Evolutionary conservation across 768 basidiomycete species (phyloP), one percentile per base, ranked within the genome.

Genomic region (Pisolithus albus): DNA sequence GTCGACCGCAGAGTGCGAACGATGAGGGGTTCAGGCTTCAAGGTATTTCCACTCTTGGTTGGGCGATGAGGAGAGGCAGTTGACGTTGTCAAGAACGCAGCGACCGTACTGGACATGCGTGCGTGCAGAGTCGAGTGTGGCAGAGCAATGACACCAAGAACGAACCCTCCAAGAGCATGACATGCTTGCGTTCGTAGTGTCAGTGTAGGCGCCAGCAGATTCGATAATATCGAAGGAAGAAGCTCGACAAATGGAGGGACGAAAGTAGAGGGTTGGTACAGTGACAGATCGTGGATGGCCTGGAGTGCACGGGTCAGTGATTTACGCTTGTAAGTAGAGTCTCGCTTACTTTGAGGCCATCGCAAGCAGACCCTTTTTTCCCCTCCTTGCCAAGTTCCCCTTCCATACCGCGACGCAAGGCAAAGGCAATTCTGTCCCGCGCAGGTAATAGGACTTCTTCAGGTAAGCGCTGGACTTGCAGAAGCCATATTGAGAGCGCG

Each of bases 301-400:
- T 89, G 50, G 10, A 37, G 41, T 42, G n/a, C 11, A 47, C 10
- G n/a, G 48, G 44, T 60, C 30, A 57, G 64, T 38, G 6, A 53
- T 46, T 23, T 28, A 45, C 48, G 42, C 26, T 41, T 15, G 50
- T 41, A 24, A 24, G 39, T 51, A 45, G 54, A 49, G 55, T 23
- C 32, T 16, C 16, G 63, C 67, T 58, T 62, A 84, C 89, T 77
- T 83, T 88, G 43, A 90, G 74, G 19, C 86, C 87, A 64, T 92
- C 89, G 32, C 77, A 84, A 1, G 75, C 77, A 4, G 89, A 81
- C 0, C 90, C 90, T 60, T 89, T 91, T 72, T 92, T 92, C 9
- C 90, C 90, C 64, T 92, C 90, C 63, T 88, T 88, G 5, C 90
- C 90, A 13, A 92, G 77, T 55, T 91, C 85, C 7, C 90, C 90